A percentile compares a stretch with the other conserved stretches of the same genome.
Evolutionary conservation across 2,329 filamentous ascomycete species (phyloP).

Genomic region (Neoarthrinium moseri): DNA sequence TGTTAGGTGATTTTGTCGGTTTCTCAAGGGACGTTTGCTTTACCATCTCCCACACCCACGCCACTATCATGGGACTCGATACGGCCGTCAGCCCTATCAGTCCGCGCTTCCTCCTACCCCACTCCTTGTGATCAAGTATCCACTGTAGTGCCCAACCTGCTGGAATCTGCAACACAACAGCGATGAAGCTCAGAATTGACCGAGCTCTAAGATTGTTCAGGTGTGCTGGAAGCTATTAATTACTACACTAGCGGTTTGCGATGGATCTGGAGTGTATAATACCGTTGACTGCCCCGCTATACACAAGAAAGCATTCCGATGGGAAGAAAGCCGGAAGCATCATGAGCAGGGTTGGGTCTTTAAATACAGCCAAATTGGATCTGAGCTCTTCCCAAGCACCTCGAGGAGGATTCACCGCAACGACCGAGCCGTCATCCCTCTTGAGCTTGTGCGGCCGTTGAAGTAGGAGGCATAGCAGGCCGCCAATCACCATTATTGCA

Average conservation of each 20-base stretch:
- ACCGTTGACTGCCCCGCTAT: constrained; percentile 30
- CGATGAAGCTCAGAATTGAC: constrained; percentile 27
- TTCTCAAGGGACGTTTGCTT: neutral
- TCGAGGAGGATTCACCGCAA: constrained; percentile 23
- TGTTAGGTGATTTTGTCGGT: neutral
- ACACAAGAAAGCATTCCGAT: constrained; percentile 29
- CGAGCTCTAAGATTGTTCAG: constrained; percentile 8
- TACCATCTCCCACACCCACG: constrained; percentile 29
- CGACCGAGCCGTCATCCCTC: constrained; percentile 24
- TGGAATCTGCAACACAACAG: constrained; percentile 29
- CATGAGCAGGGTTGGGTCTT: constrained; percentile 22
- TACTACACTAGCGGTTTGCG: no score
- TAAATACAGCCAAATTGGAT: constrained; percentile 18
- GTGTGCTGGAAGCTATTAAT: neutral
- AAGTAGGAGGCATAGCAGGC: constrained; percentile 11
- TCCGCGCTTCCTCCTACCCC: constrained; percentile 13
- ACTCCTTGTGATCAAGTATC: constrained; percentile 14
- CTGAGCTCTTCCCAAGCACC: constrained; percentile 25
- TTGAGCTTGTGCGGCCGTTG: constrained; percentile 21
- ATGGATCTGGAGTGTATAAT: no score
- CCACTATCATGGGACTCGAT: constrained; percentile 20
- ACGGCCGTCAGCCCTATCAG: constrained; percentile 21
- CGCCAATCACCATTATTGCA: constrained; percentile 18
- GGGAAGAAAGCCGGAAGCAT: constrained; percentile 25
- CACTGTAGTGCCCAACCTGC: constrained; percentile 21